Evolutionary conservation across 768 basidiomycete genomes (phyloP).

Genomic region (Lactifluus hygrophoroides): DNA sequence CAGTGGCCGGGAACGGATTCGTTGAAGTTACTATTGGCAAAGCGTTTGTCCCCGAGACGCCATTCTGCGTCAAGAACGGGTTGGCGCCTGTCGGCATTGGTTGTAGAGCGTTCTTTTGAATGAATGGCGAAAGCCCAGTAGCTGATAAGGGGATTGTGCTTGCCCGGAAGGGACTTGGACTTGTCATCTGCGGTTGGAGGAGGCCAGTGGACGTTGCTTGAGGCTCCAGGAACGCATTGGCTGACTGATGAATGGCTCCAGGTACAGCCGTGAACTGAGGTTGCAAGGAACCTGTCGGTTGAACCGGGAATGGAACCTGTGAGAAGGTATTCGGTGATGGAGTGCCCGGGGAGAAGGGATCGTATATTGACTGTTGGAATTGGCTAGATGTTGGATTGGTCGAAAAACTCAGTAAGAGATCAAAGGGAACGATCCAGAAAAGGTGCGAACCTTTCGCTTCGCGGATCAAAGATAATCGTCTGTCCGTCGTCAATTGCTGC

Average conservation of each 20-base stretch:
- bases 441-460: slow-evolving; percentile 42
- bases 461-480: slow-evolving; percentile 59
- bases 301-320: slow-evolving; percentile 28
- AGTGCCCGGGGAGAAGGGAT: slow-evolving; percentile 68
- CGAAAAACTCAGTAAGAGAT: background rate
- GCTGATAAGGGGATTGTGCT: slow-evolving; percentile 36
- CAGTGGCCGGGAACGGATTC: slow-evolving; percentile 4
- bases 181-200: slow-evolving; percentile 40
- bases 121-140: slow-evolving; percentile 16
- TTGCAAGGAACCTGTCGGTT: slow-evolving; percentile 44
- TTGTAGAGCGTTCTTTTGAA: slow-evolving; percentile 3
- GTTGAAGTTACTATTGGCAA: background rate
- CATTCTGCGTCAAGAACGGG: slow-evolving; percentile 12
- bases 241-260: background rate
- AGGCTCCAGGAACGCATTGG: slow-evolving; percentile 36
- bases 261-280: slow-evolving; percentile 20
- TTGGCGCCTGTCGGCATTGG: slow-evolving; percentile 11
- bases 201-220: slow-evolving; percentile 43
- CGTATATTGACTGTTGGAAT: slow-evolving; percentile 51
- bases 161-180: slow-evolving; percentile 76
- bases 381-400: slow-evolving; percentile 40
- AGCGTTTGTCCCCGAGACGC: background rate
- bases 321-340: slow-evolving; percentile 39
- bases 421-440: background rate
- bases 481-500: slow-evolving; percentile 77